Evolutionary conservation across 805 yeast genomes (phyloP).

Genomic region (Cyberlindnera mycetangii): DNA sequence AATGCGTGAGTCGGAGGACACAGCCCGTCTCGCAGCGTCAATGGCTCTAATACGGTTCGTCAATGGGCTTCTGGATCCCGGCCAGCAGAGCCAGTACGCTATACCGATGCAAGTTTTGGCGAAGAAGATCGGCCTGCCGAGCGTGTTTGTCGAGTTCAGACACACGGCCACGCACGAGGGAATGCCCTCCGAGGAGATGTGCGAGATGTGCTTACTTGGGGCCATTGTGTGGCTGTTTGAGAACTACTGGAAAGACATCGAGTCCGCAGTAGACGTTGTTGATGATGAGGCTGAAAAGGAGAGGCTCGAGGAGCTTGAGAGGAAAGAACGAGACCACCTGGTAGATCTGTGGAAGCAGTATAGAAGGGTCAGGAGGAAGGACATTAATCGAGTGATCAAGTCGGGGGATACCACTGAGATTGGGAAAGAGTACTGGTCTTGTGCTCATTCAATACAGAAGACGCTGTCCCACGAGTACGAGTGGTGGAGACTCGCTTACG

Average conservation of each 20-base stretch:
- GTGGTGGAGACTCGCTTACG: slow-evolving; percentile 18
- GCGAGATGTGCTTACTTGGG: slow-evolving; percentile 53
- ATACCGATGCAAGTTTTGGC: slow-evolving; percentile 79
- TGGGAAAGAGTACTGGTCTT: slow-evolving; percentile 43
- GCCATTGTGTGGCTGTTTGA: slow-evolving; percentile 76
- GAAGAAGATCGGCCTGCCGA: slow-evolving; percentile 61
- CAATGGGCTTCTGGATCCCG: slow-evolving; percentile 85
- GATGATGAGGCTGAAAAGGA: slow-evolving; percentile 37
- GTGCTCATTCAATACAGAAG: slow-evolving; percentile 26
- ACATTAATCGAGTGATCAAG: slow-evolving; percentile 38
- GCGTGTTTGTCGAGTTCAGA: slow-evolving; percentile 82
- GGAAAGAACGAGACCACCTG: slow-evolving; percentile 17
- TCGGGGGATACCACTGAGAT: slow-evolving; percentile 41
- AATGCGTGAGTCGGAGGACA: slow-evolving; percentile 1
- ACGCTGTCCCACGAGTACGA: slow-evolving; percentile 14
- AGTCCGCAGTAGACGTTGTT: slow-evolving; percentile 15
- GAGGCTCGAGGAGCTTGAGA: slow-evolving; percentile 24
- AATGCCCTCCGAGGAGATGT: slow-evolving; percentile 65
- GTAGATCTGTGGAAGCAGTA: slow-evolving; percentile 41
- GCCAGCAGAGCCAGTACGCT: slow-evolving; percentile 75
- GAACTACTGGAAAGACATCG: slow-evolving; percentile 60
- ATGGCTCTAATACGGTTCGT: slow-evolving; percentile 83
- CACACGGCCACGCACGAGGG: slow-evolving; percentile 90
- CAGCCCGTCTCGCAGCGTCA: slow-evolving; percentile 27
- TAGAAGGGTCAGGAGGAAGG: slow-evolving; percentile 47